Evolutionary conservation across 2,329 filamentous ascomycete species (phyloP).

Genomic region (Pseudogymnoascus sp.): DNA sequence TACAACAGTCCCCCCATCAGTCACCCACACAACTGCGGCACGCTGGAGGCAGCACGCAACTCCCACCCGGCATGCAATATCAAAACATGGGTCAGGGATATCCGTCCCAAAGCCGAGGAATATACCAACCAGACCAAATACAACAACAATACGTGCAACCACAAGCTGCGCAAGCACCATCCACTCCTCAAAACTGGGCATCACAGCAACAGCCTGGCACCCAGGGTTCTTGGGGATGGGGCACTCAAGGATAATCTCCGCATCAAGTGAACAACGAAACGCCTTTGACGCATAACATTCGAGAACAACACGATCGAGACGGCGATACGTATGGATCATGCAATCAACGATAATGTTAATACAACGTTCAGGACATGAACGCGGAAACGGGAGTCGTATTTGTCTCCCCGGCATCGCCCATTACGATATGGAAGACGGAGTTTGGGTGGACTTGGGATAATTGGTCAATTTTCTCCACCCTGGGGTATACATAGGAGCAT

Average conservation of each 20-base stretch:
- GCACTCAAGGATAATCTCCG: constrained; percentile 13
- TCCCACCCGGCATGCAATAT: constrained; percentile 54
- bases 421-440: constrained; percentile 1
- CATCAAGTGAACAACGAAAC: constrained; percentile 3
- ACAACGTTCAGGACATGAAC: constrained; percentile 6
- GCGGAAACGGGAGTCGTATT: constrained; percentile 5
- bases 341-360: constrained; percentile 10
- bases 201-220: constrained; percentile 24
- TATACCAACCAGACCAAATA: constrained; percentile 56
- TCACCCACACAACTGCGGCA: constrained; percentile 55
- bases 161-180: constrained; percentile 34
- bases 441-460: constrained; percentile 6
- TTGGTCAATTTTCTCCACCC: not conserved
- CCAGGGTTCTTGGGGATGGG: constrained; percentile 26
- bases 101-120: constrained; percentile 45
- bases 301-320: constrained; percentile 1
- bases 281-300: constrained; percentile 6
- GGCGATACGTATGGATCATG: constrained; percentile 5
- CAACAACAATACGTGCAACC: constrained; percentile 62
- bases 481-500: not conserved
- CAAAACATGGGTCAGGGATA: constrained; percentile 56
- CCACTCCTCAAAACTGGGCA: constrained; percentile 27
- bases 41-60: constrained; percentile 43
- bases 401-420: not conserved
- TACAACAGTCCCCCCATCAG: constrained; percentile 43